phyloP scores from a whole-genome alignment of 768 basidiomycete genomes.

The Butyriboletus loyo region DNA sequence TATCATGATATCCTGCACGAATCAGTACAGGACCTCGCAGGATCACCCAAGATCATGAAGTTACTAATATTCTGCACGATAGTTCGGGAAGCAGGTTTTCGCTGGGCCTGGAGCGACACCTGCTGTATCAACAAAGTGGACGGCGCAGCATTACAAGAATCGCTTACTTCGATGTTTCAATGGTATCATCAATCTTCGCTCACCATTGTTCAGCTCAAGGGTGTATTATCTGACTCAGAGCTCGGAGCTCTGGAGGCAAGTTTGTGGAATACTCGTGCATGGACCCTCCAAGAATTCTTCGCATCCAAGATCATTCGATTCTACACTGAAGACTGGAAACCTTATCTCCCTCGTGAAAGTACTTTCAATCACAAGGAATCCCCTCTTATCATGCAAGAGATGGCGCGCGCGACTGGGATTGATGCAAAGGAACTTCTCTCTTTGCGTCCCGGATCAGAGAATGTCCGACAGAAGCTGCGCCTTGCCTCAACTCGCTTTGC shows the following conservation, averaged over 20 bases:
- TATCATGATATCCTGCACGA: conserved; percentile 11
- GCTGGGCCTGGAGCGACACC: conserved; percentile 25
- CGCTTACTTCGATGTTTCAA: conserved; percentile 26
- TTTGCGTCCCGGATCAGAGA: conserved; percentile 13
- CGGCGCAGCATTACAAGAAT: conserved; percentile 15
- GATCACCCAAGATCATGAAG: conserved; percentile 10
- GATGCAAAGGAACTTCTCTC: conserved; percentile 5
- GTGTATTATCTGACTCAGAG: conserved; percentile 7
- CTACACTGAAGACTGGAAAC: conserved; percentile 21
- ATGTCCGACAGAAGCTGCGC: conserved; percentile 15
- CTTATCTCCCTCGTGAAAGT: conserved; percentile 13
- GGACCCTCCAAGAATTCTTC: conserved; percentile 24
- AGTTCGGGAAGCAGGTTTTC: conserved; percentile 14
- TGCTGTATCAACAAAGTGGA: conserved; percentile 24
- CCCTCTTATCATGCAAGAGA: conserved; percentile 16
- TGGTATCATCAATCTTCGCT: conserved; percentile 27
- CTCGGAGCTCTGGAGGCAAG: conserved; percentile 8
- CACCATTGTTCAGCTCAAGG: conserved; percentile 22
- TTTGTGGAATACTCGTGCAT: conserved; percentile 26
- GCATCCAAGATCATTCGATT: conserved; percentile 24
- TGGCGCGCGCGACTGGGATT: conserved; percentile 15
- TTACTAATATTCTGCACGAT: conserved; percentile 16
- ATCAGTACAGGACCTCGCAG: conserved; percentile 8
- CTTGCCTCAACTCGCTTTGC: conserved; percentile 21
- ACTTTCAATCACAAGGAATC: conserved; percentile 20